A percentile compares a stretch with the other conserved stretches of the same genome.
Evolutionary conservation across 768 basidiomycete species (phyloP).

Genomic region (Leccinum pellstonianum): DNA sequence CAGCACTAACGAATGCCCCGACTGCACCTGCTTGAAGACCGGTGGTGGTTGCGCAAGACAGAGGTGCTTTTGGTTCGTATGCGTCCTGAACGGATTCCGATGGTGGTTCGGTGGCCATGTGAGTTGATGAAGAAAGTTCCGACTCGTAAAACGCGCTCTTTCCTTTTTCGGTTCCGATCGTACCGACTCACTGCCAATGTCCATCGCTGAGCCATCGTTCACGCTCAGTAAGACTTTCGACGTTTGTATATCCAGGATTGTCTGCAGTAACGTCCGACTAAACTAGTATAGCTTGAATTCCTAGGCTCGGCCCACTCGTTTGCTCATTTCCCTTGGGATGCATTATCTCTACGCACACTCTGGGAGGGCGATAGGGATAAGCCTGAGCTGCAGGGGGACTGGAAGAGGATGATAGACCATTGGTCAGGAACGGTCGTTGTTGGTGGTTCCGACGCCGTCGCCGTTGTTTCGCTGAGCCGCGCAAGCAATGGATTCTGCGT

Average conservation of each 20-base stretch:
- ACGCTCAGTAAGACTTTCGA: slow-evolving; percentile 40
- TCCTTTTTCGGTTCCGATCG: slow-evolving; percentile 22
- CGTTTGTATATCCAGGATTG: slow-evolving; percentile 38
- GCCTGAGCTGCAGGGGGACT: slow-evolving; percentile 35
- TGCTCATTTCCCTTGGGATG: slow-evolving; percentile 46
- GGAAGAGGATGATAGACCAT: slow-evolving; percentile 45
- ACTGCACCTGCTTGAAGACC: slow-evolving; percentile 66
- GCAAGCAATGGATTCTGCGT: slow-evolving; percentile 30
- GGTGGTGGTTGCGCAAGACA: slow-evolving; percentile 54
- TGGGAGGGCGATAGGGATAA: slow-evolving; percentile 37
- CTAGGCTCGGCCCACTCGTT: slow-evolving; percentile 35
- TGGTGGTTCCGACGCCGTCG: slow-evolving; percentile 38
- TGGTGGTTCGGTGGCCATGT: slow-evolving; percentile 24
- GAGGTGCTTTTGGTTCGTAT: slow-evolving; percentile 52
- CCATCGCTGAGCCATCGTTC: slow-evolving; percentile 31
- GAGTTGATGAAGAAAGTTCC: slow-evolving; percentile 9
- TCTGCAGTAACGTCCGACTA: slow-evolving; percentile 8
- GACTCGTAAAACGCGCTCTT: slow-evolving; percentile 5
- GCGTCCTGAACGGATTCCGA: slow-evolving; percentile 17
- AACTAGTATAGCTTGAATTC: slow-evolving; percentile 34
- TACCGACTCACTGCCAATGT: slow-evolving; percentile 15
- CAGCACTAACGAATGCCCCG: slow-evolving; percentile 66
- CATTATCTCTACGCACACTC: slow-evolving; percentile 37
- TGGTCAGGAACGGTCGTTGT: slow-evolving; percentile 56
- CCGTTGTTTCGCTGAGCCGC: slow-evolving; percentile 35